These are phyloP conservation scores for Mycena vitilis DNA, from an alignment of 768 basidiomycete species.

Conservation along the genomic window DNA sequence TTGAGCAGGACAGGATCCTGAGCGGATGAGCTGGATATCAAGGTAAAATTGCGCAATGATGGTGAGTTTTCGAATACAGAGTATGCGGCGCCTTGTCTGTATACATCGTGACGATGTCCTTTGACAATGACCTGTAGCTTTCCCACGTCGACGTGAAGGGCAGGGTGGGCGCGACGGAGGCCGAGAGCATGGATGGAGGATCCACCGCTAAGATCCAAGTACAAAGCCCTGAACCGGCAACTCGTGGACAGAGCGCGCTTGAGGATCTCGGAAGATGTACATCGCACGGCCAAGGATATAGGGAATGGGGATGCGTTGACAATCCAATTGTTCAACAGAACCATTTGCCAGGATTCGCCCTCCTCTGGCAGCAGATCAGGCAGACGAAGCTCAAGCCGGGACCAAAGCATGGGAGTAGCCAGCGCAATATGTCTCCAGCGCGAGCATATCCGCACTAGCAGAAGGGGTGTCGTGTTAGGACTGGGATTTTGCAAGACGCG, in stretches of 20 bases:
- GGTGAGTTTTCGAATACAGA: background rate
- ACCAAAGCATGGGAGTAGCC: slow-evolving; percentile 11
- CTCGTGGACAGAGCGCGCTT: background rate
- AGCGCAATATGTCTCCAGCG: slow-evolving; percentile 11
- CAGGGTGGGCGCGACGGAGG: too few relatives aligned
- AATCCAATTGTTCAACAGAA: background rate
- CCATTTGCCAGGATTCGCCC: background rate
- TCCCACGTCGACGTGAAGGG: background rate
- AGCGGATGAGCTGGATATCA: background rate
- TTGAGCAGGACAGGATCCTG: background rate
- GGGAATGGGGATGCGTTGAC: background rate
- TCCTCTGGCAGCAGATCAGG: too few relatives aligned
- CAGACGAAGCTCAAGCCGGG: background rate
- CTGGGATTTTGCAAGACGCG: background rate
- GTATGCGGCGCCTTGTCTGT: background rate
- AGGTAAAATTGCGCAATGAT: background rate
- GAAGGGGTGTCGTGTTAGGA: background rate
- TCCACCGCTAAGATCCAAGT: background rate
- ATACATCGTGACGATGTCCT: too few relatives aligned
- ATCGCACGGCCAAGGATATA: slow-evolving; percentile 1
- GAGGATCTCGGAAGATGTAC: background rate
- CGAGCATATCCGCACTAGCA: slow-evolving; percentile 12
- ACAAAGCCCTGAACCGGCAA: background rate
- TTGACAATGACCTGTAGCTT: background rate
- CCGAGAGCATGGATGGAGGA: background rate